Base-by-base conservation (phyloP, 1,284 basidiomycete species). In the Amylostereum areolatum region DNA sequence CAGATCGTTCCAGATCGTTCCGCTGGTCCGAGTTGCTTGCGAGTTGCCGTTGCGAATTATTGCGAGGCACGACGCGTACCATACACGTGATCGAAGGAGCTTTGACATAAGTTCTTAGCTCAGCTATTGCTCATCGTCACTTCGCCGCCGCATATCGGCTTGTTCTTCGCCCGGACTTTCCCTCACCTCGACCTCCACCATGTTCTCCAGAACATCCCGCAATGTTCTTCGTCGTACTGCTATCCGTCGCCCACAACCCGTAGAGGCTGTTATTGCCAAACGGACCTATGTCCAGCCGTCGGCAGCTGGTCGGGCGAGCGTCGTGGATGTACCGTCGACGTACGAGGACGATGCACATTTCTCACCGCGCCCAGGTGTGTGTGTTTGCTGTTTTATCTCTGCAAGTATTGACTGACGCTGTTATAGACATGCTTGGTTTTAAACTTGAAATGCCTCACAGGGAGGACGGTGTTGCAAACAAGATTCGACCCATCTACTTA, bases 401-500 rank as follows among this genome's bases (percentile, higher is more conserved):
- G 46, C 45, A 46, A 31, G 31, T 32, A 45, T 43, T 35, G 37
- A 7, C 28, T 29, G 18, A 6, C 5, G n/a, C 30, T 29, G 7
- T 36, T 29, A 8, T 55, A 91, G 92, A 93, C 62, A 90, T 92
- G 86, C 80, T 92, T 51, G 92, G 92, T 5, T 95, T 95, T 69
- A 92, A 92, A 67, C 72, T 95, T 24, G 85, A 86, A 58, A 72
- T 81, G 44, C 78, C 82, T 33, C 76, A 72, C 51, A 80, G 81
- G 42, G 88, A 89, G 60, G 80, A 74, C 34, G 73, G 77, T 18
- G 59, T 80, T 44, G 75, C 77, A 52, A 77, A 77, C 50, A 85
- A 85, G 66, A 78, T 80, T 43, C 78, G 92, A 43, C 93, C 94
- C 25, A 96, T 97, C 58, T 97, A 97, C 69, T 80, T 97, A 43